Conservation (phyloP, 768 basidiomycete species). For the Mycena epipterygia region DNA sequence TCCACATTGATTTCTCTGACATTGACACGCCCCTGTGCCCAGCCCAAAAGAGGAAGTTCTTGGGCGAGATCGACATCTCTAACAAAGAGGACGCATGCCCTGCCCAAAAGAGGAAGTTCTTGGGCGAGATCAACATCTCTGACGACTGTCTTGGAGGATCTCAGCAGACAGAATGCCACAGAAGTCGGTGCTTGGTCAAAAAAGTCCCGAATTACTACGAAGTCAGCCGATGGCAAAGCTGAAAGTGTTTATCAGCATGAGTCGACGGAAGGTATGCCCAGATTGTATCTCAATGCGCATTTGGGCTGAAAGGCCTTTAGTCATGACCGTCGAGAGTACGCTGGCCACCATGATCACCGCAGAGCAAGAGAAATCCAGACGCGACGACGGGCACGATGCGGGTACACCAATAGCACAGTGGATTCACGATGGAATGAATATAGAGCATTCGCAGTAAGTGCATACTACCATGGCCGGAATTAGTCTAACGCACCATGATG, state of each 20-base stretch:
- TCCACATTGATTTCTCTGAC: background rate
- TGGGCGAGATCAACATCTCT: no score
- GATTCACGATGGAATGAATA: no score
- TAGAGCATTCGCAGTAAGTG: background rate
- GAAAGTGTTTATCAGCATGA: no score
- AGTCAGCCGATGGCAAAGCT: background rate
- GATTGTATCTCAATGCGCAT: background rate
- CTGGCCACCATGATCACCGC: background rate
- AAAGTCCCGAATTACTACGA: background rate
- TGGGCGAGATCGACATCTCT: background rate
- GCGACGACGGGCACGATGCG: background rate
- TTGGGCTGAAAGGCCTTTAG: background rate
- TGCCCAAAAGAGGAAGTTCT: background rate
- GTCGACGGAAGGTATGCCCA: background rate
- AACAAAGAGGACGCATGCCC: background rate
- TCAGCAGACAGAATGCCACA: background rate
- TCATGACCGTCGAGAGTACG: background rate
- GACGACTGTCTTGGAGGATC: no score
- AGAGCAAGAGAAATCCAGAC: background rate
- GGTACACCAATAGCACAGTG: background rate
- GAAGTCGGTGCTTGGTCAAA: no score
- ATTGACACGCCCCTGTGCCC: background rate
- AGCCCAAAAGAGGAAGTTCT: background rate
- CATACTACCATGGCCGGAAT: background rate
- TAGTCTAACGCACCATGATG: slow-evolving; percentile 40